Evolutionary conservation across 192 early-diverging fungal species (phyloP).

Genomic region (Podila clonocystis): DNA sequence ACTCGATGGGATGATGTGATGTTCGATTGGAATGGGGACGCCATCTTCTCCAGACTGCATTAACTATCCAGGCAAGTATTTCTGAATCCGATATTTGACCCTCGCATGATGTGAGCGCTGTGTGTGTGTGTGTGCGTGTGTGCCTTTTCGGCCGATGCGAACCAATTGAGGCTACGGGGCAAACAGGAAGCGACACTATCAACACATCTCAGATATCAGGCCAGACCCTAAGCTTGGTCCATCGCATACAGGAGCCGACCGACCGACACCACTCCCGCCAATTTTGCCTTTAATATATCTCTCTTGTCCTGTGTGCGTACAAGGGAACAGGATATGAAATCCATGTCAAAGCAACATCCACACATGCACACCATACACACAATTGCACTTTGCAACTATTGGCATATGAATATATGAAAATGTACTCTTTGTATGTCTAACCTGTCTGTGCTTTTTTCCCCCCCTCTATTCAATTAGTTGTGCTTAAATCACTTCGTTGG

Average conservation of each 20-base stretch:
- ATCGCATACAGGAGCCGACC: too few relatives aligned
- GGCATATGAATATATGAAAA: background rate
- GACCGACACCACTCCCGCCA: too few relatives aligned
- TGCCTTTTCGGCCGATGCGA: background rate
- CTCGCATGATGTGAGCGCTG: background rate
- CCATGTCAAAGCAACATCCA: too few relatives aligned
- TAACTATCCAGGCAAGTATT: conserved; percentile 49
- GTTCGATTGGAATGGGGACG: background rate
- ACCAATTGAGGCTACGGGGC: too few relatives aligned
- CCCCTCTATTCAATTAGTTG: conserved; percentile 29
- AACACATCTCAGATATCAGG: too few relatives aligned
- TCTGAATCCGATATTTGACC: background rate
- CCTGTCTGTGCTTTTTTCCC: background rate
- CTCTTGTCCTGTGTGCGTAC: too few relatives aligned
- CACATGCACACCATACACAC: background rate
- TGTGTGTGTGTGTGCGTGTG: background rate
- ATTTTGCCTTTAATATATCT: too few relatives aligned
- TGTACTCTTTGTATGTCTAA: background rate
- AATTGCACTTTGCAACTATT: background rate
- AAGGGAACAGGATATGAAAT: too few relatives aligned
- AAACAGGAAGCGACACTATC: too few relatives aligned
- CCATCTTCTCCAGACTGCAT: conserved; percentile 29
- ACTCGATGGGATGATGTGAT: too few relatives aligned
- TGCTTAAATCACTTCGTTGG: conserved; percentile 56
- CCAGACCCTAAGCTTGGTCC: too few relatives aligned